These are phyloP conservation scores for Aplosporella prunicola DNA, from an alignment of 2,329 filamentous ascomycete species.

Conservation along the genomic window DNA sequence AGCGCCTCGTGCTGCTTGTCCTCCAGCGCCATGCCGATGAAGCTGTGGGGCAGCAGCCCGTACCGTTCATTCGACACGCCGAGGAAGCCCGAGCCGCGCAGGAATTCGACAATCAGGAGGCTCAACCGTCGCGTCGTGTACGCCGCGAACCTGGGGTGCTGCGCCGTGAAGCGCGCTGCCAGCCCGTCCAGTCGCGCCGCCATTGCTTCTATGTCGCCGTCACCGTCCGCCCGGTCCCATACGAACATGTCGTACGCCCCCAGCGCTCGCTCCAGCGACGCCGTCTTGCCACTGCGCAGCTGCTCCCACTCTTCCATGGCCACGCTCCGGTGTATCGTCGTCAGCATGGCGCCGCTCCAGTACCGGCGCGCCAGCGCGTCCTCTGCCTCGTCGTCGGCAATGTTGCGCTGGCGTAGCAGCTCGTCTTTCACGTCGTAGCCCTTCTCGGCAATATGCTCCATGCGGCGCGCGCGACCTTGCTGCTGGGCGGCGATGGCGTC, in stretches of 20 bases:
- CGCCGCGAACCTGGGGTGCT: slow-evolving; percentile 44
- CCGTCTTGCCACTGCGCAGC: slow-evolving; percentile 41
- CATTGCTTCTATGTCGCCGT: slow-evolving; percentile 61
- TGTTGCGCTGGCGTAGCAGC: slow-evolving; percentile 56
- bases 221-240: slow-evolving; percentile 49
- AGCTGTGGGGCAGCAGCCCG: slow-evolving; percentile 74
- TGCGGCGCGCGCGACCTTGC: slow-evolving; percentile 57
- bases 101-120: slow-evolving; percentile 56
- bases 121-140: slow-evolving; percentile 60
- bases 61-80: slow-evolving; percentile 68
- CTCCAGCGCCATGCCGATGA: slow-evolving; percentile 72
- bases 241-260: slow-evolving; percentile 87
- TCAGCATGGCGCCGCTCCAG: slow-evolving; percentile 64
- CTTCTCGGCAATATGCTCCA: slow-evolving; percentile 59
- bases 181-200: slow-evolving; percentile 55
- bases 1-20: slow-evolving; percentile 67
- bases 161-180: slow-evolving; percentile 45
- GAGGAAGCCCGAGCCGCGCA: slow-evolving; percentile 58
- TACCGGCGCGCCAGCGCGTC: slow-evolving; percentile 73
- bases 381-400: slow-evolving; percentile 49
- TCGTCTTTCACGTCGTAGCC: slow-evolving; percentile 88
- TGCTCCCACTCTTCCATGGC: slow-evolving; percentile 70
- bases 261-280: slow-evolving; percentile 63
- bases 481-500: slow-evolving; percentile 63
- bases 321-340: slow-evolving; percentile 69